phyloP scores from a whole-genome alignment of 2,329 filamentous ascomycete genomes.

The Pseudocercospora eumusae region DNA sequence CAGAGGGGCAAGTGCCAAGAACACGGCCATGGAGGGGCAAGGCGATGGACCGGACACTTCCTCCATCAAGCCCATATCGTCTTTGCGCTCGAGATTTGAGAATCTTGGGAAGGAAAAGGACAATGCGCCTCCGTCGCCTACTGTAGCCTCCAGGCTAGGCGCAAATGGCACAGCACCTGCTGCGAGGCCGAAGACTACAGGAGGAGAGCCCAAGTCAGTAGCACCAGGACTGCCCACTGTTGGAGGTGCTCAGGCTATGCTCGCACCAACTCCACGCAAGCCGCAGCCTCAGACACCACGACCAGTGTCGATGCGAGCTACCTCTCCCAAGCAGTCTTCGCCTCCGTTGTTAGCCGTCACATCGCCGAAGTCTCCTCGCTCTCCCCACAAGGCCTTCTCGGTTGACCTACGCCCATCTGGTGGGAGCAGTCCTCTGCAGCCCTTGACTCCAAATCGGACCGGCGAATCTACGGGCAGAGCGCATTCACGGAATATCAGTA shows the following conservation, averaged over 20 bases:
- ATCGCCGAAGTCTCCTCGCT: slow-evolving; percentile 62
- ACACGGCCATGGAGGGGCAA: slow-evolving; percentile 28
- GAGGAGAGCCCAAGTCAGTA: slow-evolving; percentile 13
- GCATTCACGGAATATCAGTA: slow-evolving; percentile 44
- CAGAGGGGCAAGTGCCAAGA: not conserved
- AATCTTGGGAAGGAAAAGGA: slow-evolving; percentile 56
- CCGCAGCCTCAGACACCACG: slow-evolving; percentile 43
- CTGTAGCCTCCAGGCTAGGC: not conserved
- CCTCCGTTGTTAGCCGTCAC: slow-evolving; percentile 65
- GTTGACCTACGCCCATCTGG: slow-evolving; percentile 23
- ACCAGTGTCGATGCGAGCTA: slow-evolving; percentile 53
- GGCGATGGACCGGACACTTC: slow-evolving; percentile 71
- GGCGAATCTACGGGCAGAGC: slow-evolving; percentile 36
- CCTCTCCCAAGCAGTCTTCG: slow-evolving; percentile 50
- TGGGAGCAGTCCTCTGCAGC: slow-evolving; percentile 20
- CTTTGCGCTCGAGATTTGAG: slow-evolving; percentile 77
- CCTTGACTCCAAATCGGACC: slow-evolving; percentile 30
- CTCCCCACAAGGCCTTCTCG: slow-evolving; percentile 51
- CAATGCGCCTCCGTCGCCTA: slow-evolving; percentile 24
- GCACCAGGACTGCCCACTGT: slow-evolving; percentile 17
- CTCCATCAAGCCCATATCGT: slow-evolving; percentile 80
- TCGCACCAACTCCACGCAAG: slow-evolving; percentile 18
- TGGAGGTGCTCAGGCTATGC: slow-evolving; percentile 6
- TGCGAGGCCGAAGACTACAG: slow-evolving; percentile 12
- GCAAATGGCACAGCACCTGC: not conserved